Base-by-base conservation (phyloP, 805 yeast genomes). In the Candida awuae region DNA sequence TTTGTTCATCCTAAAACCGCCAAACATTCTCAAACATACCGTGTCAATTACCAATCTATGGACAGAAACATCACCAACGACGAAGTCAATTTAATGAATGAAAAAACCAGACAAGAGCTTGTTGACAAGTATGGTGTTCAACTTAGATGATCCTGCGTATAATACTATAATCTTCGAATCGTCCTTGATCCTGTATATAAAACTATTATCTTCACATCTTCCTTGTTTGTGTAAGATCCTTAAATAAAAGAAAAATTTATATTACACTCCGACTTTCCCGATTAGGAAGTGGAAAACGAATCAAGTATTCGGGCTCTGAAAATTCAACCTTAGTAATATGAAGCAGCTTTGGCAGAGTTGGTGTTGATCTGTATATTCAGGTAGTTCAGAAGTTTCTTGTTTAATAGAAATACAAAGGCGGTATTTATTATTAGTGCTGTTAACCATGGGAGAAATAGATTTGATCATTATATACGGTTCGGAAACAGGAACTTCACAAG, bases 1-100 rank as follows among this genome's bases (percentile, higher is more conserved):
- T 92, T 90, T 53, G 67, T 66, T 12, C 94, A 90, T 59, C 94
- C 95, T 28, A 85, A 85, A 54, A 80, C 87, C 0, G 79, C 80
- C 2, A 73, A 70, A 49, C 73, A 65, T 47, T 82, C 94, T 8
- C 82, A 83, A 52, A 87, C 97, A 63, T 92, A 85, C 69, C 69
- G 98, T 49, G 73, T 92, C 43, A 81, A 82, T 55, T 92, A 86
- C 63, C 97, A 92, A 63, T 83, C 95, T 2, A 88, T 92, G 97
- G 97, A 90, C 52, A 75, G 96, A 52, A 82, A 83, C 42, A 67
- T 92, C 49, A 85, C 94, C 19, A 86, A 83, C 55, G 80, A 74
- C 2, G 97, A 92, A 58, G 72, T 92, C 39, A 90, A 90, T 54
- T 66, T 53, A 1, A 63, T 86, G 34, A 95, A 92, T 55, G 71